Evolutionary conservation across 2,329 filamentous ascomycete species (phyloP).

Genomic region (Stagonosporopsis cucurbitacearum): DNA sequence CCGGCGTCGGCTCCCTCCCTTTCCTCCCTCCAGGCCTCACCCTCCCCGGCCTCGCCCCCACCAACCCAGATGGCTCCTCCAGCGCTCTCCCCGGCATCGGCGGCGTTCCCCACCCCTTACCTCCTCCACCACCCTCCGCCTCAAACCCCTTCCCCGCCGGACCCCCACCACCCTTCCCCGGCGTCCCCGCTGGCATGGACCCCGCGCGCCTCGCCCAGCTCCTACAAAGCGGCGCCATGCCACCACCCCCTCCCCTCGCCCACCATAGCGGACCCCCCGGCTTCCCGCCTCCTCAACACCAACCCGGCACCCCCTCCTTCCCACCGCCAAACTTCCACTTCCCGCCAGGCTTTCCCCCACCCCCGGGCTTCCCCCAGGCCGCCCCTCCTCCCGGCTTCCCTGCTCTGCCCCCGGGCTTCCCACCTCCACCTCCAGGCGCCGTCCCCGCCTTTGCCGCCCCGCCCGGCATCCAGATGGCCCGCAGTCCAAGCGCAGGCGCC

Average conservation of each 20-base stretch:
- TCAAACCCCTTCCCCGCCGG: conserved; percentile 29
- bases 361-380: conserved; percentile 17
- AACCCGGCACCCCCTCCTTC: conserved; percentile 19
- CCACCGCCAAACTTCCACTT: conserved; percentile 43
- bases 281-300: conserved; percentile 32
- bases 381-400: conserved; percentile 32
- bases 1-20: conserved; percentile 51
- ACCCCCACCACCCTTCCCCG: conserved; percentile 29
- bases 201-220: conserved; percentile 44
- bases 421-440: conserved; percentile 21
- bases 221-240: conserved; percentile 45
- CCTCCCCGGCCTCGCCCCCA: conserved; percentile 41
- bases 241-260: conserved; percentile 43
- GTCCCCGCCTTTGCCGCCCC: conserved; percentile 28
- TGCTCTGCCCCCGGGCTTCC: conserved; percentile 28
- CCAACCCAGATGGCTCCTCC: conserved; percentile 52
- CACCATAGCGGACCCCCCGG: conserved; percentile 33
- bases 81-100: conserved; percentile 57
- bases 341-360: conserved; percentile 35
- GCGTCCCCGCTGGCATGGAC: conserved; percentile 35
- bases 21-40: conserved; percentile 67
- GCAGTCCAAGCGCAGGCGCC: too few relatives aligned
- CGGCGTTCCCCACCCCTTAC: conserved; percentile 41
- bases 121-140: conserved; percentile 29
- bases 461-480: conserved; percentile 20